A percentile compares a stretch with the other conserved stretches of the same genome.
phyloP scores from a whole-genome alignment of 2,329 filamentous ascomycete genomes.

The Xylaria sp. region DNA sequence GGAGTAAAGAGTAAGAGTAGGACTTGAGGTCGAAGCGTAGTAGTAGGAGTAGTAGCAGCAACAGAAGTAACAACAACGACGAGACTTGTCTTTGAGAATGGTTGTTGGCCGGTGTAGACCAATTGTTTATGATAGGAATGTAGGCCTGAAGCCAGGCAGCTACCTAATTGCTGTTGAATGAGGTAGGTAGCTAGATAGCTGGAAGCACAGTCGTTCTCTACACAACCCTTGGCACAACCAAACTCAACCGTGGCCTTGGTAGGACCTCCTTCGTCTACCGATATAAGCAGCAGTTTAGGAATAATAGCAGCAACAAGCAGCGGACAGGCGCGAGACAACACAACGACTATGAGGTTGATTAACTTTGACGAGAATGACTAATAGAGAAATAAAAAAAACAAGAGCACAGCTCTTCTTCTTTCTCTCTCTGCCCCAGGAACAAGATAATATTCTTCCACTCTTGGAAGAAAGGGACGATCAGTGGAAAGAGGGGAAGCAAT shows the following conservation, averaged over 20 bases:
- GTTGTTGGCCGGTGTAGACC: constrained; percentile 12
- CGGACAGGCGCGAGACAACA: constrained; percentile 23
- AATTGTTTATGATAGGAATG: constrained; percentile 30
- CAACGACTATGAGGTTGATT: constrained; percentile 21
- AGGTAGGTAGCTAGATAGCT: background rate
- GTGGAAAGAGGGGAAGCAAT: constrained; percentile 37
- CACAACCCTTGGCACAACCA: constrained; percentile 17
- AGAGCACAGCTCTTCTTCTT: constrained; percentile 41
- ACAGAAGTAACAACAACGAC: background rate
- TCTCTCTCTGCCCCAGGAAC: constrained; percentile 18
- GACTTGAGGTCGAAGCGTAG: background rate
- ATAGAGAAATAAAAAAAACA: constrained; percentile 34
- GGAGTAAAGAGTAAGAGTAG: background rate
- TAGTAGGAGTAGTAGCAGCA: background rate
- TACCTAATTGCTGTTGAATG: constrained; percentile 19
- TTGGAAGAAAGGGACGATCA: constrained; percentile 19
- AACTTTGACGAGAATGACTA: constrained; percentile 23
- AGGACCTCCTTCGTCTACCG: constrained; percentile 14
- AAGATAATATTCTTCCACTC: constrained; percentile 3
- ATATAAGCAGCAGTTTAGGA: constrained; percentile 14
- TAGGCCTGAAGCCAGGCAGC: constrained; percentile 20
- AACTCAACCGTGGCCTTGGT: background rate
- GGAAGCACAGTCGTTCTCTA: constrained; percentile 26
- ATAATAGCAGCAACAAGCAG: constrained; percentile 9
- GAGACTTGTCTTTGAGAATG: constrained; percentile 6